Conservation (phyloP, 2,329 filamentous ascomycete genomes). For the Esteya vermicola region DNA sequence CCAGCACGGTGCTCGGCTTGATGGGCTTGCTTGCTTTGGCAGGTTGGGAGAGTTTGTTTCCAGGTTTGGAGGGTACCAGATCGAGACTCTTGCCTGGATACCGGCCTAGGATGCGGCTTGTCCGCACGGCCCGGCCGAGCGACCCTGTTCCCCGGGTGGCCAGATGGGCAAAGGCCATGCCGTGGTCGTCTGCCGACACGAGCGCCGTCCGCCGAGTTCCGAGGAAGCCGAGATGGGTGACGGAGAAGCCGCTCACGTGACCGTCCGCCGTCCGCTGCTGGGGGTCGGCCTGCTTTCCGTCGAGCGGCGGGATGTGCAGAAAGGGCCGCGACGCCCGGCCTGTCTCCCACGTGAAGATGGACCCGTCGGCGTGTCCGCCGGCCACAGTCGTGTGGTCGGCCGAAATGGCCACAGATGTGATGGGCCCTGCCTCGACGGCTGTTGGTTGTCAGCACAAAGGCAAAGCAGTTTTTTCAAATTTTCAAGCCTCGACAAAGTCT, state of each 20-base stretch:
- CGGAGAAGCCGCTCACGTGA: slow-evolving; percentile 61
- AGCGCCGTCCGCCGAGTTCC: slow-evolving; percentile 87
- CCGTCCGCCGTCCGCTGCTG: slow-evolving; percentile 55
- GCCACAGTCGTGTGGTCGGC: slow-evolving; percentile 89
- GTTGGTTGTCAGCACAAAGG: slow-evolving; percentile 1
- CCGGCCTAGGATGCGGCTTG: slow-evolving; percentile 75
- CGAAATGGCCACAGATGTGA: slow-evolving; percentile 80
- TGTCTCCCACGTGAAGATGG: slow-evolving; percentile 96
- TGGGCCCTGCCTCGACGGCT: slow-evolving; percentile 81
- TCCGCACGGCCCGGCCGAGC: slow-evolving; percentile 74
- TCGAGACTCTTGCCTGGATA: slow-evolving; percentile 81
- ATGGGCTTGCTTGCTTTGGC: slow-evolving; percentile 46
- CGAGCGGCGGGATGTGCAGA: slow-evolving; percentile 67
- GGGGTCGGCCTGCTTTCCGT: slow-evolving; percentile 33
- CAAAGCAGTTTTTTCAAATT: not conserved
- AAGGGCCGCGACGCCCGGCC: slow-evolving; percentile 72
- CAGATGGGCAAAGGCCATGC: slow-evolving; percentile 97
- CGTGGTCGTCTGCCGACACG: slow-evolving; percentile 84
- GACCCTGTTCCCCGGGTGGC: slow-evolving; percentile 82
- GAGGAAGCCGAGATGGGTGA: slow-evolving; percentile 88
- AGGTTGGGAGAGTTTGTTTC: too few relatives aligned
- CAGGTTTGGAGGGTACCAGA: too few relatives aligned
- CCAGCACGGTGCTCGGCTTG: slow-evolving; percentile 89
- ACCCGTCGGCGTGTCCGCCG: slow-evolving; percentile 75
- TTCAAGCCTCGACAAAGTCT: too few relatives aligned